Evolutionary conservation across 352 stramenopile genomes (phyloP).

Genomic region (Globisporangium paddicum): DNA sequence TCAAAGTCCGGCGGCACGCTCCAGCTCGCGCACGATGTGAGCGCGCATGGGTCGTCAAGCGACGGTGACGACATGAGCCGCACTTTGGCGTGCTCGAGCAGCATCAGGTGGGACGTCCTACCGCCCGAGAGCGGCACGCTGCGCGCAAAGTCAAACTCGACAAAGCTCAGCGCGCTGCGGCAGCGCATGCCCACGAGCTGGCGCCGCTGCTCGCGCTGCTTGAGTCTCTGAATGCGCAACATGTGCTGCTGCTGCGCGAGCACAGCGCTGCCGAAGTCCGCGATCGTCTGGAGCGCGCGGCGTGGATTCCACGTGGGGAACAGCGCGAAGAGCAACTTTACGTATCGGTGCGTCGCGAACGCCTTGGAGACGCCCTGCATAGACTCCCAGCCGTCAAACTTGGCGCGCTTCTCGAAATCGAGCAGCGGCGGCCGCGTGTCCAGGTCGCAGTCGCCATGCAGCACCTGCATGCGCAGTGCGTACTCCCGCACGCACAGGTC

Average conservation of each 20-base stretch:
- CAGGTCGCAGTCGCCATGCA: constrained; percentile 63
- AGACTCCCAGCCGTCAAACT: constrained; percentile 72
- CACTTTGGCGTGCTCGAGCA: constrained; percentile 52
- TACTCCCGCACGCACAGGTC: constrained; percentile 74
- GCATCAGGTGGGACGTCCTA: constrained; percentile 34
- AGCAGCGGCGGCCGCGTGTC: constrained; percentile 51
- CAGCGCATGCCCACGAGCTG: constrained; percentile 29
- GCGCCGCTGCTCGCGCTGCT: constrained; percentile 14
- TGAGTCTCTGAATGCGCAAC: constrained; percentile 17
- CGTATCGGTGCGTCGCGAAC: constrained; percentile 64
- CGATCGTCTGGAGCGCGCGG: constrained; percentile 43
- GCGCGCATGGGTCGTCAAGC: constrained; percentile 56
- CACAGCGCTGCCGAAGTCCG: constrained; percentile 29
- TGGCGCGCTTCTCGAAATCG: constrained; percentile 63
- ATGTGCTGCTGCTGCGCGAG: constrained; percentile 16
- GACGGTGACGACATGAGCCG: constrained; percentile 42
- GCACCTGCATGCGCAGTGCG: constrained; percentile 69
- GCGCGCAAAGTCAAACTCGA: constrained; percentile 64
- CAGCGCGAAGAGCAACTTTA: constrained; percentile 72
- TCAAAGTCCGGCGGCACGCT: constrained; percentile 56
- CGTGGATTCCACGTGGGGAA: constrained; percentile 69
- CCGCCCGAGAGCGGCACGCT: constrained; percentile 38
- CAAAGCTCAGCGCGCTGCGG: constrained; percentile 28
- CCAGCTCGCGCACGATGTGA: constrained; percentile 60
- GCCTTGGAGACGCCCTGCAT: constrained; percentile 39